phyloP scores from a whole-genome alignment of 768 basidiomycete species.

The Trametes coccinea region DNA sequence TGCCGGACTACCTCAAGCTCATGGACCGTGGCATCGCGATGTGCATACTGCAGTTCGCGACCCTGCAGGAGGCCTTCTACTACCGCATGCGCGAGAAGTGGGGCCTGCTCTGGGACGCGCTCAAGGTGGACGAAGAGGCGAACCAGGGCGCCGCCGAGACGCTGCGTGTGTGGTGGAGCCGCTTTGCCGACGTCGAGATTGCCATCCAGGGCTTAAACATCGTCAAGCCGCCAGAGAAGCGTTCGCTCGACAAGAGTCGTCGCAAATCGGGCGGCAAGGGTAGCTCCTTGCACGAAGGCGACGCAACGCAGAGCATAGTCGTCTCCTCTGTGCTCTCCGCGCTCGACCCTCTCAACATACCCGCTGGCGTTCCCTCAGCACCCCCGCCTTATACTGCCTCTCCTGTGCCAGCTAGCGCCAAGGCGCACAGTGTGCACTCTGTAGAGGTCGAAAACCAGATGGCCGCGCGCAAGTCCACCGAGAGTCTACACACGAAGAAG shows the following conservation, averaged over 20 bases:
- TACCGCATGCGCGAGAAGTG: slow-evolving; percentile 60
- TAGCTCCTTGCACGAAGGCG: slow-evolving; percentile 13
- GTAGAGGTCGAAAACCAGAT: slow-evolving; percentile 16
- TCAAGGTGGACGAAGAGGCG: slow-evolving; percentile 38
- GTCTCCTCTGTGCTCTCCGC: slow-evolving; percentile 23
- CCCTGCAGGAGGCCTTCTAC: slow-evolving; percentile 63
- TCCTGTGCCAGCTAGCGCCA: slow-evolving; percentile 17
- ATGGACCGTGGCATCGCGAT: slow-evolving; percentile 60
- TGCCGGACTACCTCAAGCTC: slow-evolving; percentile 61
- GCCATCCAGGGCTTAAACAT: slow-evolving; percentile 42
- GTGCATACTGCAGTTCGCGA: slow-evolving; percentile 52
- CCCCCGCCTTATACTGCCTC: slow-evolving; percentile 19
- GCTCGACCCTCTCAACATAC: slow-evolving; percentile 24
- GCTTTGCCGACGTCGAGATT: slow-evolving; percentile 68
- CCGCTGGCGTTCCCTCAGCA: slow-evolving; percentile 14
- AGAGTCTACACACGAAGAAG: slow-evolving; percentile 40
- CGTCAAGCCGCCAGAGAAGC: slow-evolving; percentile 37
- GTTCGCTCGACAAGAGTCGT: slow-evolving; percentile 17
- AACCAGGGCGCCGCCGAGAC: slow-evolving; percentile 72
- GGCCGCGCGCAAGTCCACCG: slow-evolving; percentile 36
- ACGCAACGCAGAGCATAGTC: slow-evolving; percentile 19
- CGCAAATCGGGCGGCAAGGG: slow-evolving; percentile 14
- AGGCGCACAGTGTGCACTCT: slow-evolving; percentile 23
- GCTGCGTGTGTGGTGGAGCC: slow-evolving; percentile 63
- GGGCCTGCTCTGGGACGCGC: slow-evolving; percentile 80